Conservation (phyloP, 306 rosid species). For the Sechiopsis laciniata region DNA sequence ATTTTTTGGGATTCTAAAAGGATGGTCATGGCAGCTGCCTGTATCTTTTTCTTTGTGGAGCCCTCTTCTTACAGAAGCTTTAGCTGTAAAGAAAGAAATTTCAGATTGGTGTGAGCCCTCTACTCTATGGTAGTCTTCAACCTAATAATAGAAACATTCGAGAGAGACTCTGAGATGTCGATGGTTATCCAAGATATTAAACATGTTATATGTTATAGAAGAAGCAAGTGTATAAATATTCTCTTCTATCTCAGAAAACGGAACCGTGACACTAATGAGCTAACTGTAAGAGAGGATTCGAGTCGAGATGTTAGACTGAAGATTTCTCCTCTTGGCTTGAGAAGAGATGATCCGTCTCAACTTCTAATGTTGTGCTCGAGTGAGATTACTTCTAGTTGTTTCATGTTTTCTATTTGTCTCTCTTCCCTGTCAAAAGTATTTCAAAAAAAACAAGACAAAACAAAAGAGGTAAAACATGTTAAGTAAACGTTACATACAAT, state of each 20-base stretch:
- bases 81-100: neutral
- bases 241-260: constrained; percentile 10
- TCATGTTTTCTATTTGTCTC: neutral
- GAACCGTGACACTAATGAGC: neutral
- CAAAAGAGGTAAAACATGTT: neutral
- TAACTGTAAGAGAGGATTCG: neutral
- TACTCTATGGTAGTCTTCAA: neutral
- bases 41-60: too few species aligned
- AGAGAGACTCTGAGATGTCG: neutral
- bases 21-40: neutral
- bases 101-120: neutral
- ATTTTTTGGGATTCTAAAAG: neutral
- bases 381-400: neutral
- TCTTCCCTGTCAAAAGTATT: neutral
- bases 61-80: neutral
- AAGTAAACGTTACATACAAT: too few species aligned
- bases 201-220: neutral
- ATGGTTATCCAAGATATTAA: neutral
- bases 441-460: neutral
- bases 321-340: neutral
- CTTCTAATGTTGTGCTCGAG: neutral
- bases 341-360: neutral
- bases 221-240: neutral
- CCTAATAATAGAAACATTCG: neutral
- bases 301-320: neutral